A percentile compares a stretch with the other conserved stretches of the same genome.
Conservation (phyloP, 139 green algal genomes). For the Picochlorum sp. region DNA sequence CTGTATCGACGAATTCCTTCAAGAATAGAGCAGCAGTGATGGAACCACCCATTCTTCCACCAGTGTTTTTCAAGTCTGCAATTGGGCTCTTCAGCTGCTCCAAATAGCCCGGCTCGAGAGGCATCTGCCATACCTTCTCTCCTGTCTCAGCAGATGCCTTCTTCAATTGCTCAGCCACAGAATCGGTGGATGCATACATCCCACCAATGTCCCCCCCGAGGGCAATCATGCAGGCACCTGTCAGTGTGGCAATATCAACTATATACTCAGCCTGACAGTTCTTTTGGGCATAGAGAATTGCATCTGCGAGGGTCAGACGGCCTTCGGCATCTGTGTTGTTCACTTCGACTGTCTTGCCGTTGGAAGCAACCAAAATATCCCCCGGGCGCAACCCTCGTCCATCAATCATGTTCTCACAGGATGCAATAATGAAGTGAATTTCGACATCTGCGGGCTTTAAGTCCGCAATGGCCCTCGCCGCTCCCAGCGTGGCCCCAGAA, state of each 20-base stretch:
- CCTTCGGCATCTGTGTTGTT: conserved; percentile 68
- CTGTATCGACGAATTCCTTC: conserved; percentile 65
- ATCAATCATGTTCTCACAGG: conserved; percentile 98
- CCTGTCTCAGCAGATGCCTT: conserved; percentile 41
- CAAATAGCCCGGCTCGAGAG: conserved; percentile 79
- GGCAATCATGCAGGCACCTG: conserved; percentile 88
- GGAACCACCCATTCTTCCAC: conserved; percentile 49
- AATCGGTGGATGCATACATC: conserved; percentile 48
- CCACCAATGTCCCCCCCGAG: conserved; percentile 62
- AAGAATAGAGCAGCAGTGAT: conserved; percentile 95
- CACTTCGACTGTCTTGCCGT: conserved; percentile 85
- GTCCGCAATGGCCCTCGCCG: conserved; percentile 58
- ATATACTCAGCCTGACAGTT: conserved; percentile 47
- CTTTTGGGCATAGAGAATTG: conserved; percentile 84
- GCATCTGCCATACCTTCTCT: conserved; percentile 91
- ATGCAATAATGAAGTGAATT: conserved; percentile 92
- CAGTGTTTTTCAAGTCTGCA: conserved; percentile 76
- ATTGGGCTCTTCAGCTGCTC: conserved; percentile 57
- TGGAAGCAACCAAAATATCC: conserved; percentile 86
- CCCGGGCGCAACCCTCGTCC: conserved; percentile 76
- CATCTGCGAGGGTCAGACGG: conserved; percentile 88
- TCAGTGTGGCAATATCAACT: conserved; percentile 94
- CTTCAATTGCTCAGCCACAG: conserved; percentile 35
- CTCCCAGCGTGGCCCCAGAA: conserved; percentile 67
- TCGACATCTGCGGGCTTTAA: conserved; percentile 59